These are phyloP conservation scores for Rhodotorula sp. DNA, from an alignment of 1,284 basidiomycete species.

Conservation along the genomic window DNA sequence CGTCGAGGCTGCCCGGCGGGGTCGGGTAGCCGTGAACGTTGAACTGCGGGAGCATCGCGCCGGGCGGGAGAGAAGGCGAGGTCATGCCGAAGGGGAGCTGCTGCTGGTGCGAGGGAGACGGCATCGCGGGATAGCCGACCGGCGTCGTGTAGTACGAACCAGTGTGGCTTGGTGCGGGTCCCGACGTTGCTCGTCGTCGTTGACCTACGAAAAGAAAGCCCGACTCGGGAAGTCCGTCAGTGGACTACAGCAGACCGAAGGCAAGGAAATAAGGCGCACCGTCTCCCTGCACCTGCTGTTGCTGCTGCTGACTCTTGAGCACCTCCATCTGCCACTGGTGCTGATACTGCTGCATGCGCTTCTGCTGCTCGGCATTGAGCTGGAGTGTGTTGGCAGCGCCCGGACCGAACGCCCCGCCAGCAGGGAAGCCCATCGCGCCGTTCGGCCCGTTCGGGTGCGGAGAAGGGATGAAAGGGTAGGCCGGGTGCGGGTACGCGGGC, in stretches of 20 bases:
- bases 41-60: conserved; percentile 32
- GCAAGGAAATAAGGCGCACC: background rate
- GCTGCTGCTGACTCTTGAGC: conserved; percentile 28
- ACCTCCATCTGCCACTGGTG: conserved; percentile 39
- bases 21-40: conserved; percentile 34
- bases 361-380: conserved; percentile 18
- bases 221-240: background rate
- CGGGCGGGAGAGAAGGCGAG: conserved; percentile 18
- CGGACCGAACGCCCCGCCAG: background rate
- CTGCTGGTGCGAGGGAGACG: conserved; percentile 5
- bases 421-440: background rate
- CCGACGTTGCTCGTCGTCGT: conserved; percentile 30
- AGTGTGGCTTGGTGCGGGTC: conserved; percentile 14
- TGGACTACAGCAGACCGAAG: background rate
- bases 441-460: conserved; percentile 29
- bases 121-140: conserved; percentile 10
- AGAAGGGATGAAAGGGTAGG: conserved; percentile 39
- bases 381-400: background rate
- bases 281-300: background rate
- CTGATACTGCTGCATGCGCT: conserved; percentile 32
- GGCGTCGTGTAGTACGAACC: conserved; percentile 20
- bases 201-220: background rate
- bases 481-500: conserved; percentile 14
- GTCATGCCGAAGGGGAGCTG: background rate
- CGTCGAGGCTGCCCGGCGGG: conserved; percentile 32